Percentiles rank a stretch among this genome's conserved stretches.
phyloP scores from a whole-genome alignment of 805 yeast genomes.

The Candida insectorum region DNA sequence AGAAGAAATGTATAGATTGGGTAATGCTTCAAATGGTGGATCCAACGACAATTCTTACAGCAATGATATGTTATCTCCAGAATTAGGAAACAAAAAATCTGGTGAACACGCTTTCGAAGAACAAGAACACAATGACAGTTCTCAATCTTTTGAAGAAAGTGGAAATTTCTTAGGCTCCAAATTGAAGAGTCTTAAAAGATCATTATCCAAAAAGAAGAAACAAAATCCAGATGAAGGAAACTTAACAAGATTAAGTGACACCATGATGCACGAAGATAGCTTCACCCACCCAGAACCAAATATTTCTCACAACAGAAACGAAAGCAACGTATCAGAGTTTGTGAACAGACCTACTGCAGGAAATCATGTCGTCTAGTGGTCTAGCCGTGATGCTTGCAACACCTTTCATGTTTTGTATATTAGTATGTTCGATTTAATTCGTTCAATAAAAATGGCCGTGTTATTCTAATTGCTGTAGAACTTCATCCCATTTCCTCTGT shows the following conservation, averaged over 20 bases:
- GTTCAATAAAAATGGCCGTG: no score
- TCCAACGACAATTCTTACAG: conserved; percentile 17
- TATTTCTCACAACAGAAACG: conserved; percentile 20
- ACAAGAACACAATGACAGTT: conserved; percentile 6
- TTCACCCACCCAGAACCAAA: conserved; percentile 9
- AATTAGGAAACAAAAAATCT: conserved; percentile 25
- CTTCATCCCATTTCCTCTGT: conserved; percentile 4
- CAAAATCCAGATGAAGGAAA: conserved; percentile 12
- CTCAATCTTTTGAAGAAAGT: conserved; percentile 9
- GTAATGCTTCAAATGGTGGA: conserved; percentile 10
- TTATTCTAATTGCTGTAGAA: no score
- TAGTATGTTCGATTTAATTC: no score
- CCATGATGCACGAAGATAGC: conserved; percentile 15
- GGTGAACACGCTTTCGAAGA: conserved; percentile 6
- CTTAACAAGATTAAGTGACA: conserved; percentile 24
- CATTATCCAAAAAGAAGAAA: conserved; percentile 29
- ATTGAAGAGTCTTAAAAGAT: conserved; percentile 35
- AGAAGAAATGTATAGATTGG: conserved; percentile 52
- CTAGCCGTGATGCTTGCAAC: background rate
- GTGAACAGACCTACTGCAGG: conserved; percentile 21
- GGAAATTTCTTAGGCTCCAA: conserved; percentile 33
- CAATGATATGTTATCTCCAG: conserved; percentile 27
- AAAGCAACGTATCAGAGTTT: conserved; percentile 18
- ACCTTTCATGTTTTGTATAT: conserved; percentile 1
- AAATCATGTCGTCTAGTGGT: conserved; percentile 18